These are phyloP conservation scores for Solanum chiquidenum DNA, from an alignment of 257 asterid species.

Conservation along the genomic window DNA sequence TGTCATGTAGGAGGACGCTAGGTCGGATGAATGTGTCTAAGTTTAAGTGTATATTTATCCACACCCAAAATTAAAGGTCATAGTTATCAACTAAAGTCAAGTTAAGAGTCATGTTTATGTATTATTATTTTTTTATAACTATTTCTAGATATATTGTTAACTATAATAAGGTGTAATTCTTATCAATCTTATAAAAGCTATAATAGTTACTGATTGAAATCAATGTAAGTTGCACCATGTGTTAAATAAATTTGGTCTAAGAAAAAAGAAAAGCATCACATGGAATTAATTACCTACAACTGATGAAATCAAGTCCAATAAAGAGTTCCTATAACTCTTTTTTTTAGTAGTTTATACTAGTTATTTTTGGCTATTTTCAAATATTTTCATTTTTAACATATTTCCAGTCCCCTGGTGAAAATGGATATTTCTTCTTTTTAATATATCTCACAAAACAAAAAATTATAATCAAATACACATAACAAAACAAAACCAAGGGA, in stretches of 20 bases:
- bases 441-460: background rate
- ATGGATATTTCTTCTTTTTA: background rate
- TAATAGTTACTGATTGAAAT: background rate
- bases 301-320: background rate
- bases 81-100: background rate
- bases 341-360: background rate
- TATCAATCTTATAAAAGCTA: background rate
- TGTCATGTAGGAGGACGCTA: background rate
- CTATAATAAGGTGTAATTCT: background rate
- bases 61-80: too few species aligned
- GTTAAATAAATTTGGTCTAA: background rate
- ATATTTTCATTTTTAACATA: background rate
- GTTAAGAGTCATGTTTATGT: too few species aligned
- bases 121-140: too few species aligned
- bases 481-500: background rate
- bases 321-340: background rate
- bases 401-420: background rate
- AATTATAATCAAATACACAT: background rate
- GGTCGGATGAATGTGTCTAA: too few species aligned
- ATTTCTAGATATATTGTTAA: background rate
- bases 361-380: background rate
- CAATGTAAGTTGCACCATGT: background rate
- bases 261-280: background rate
- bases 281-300: background rate
- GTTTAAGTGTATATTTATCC: fast-evolving